These are phyloP conservation scores for Metschnikowia sp. DNA, from an alignment of 805 yeast genomes.

Conservation along the genomic window DNA sequence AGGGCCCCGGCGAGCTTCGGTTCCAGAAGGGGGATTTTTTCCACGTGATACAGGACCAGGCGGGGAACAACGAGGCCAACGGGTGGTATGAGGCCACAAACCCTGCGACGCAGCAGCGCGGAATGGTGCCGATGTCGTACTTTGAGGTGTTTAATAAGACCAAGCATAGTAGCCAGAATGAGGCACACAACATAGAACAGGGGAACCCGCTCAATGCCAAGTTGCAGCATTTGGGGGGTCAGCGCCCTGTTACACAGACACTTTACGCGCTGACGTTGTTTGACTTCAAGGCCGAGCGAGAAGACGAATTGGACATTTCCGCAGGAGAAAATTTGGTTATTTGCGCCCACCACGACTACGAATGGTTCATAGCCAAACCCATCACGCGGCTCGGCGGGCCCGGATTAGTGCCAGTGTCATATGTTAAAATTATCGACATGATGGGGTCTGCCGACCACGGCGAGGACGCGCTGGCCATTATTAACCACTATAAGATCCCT, in stretches of 20 bases:
- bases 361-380: slow-evolving; percentile 98
- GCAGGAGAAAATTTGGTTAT: slow-evolving; percentile 89
- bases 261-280: slow-evolving; percentile 83
- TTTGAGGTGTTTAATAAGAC: slow-evolving; percentile 76
- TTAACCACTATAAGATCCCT: slow-evolving; percentile 71
- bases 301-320: slow-evolving; percentile 78
- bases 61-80: slow-evolving; percentile 29
- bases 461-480: slow-evolving; percentile 49
- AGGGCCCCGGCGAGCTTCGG: slow-evolving; percentile 74
- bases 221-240: slow-evolving; percentile 11
- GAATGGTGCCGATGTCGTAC: slow-evolving; percentile 82
- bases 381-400: slow-evolving; percentile 95
- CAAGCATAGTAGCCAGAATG: slow-evolving; percentile 23
- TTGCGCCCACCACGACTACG: slow-evolving; percentile 94
- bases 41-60: slow-evolving; percentile 50
- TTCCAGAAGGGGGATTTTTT: slow-evolving; percentile 85
- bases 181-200: slow-evolving; percentile 18
- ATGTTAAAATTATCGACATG: slow-evolving; percentile 81
- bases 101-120: slow-evolving; percentile 72
- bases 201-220: slow-evolving; percentile 20
- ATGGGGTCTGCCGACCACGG: slow-evolving; percentile 37
- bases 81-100: slow-evolving; percentile 89
- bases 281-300: slow-evolving; percentile 78
- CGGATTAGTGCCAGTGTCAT: slow-evolving; percentile 89
- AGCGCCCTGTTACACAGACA: slow-evolving; percentile 36